phyloP scores from a whole-genome alignment of 2,329 filamentous ascomycete genomes.

The Pestalotiopsis sp. region DNA sequence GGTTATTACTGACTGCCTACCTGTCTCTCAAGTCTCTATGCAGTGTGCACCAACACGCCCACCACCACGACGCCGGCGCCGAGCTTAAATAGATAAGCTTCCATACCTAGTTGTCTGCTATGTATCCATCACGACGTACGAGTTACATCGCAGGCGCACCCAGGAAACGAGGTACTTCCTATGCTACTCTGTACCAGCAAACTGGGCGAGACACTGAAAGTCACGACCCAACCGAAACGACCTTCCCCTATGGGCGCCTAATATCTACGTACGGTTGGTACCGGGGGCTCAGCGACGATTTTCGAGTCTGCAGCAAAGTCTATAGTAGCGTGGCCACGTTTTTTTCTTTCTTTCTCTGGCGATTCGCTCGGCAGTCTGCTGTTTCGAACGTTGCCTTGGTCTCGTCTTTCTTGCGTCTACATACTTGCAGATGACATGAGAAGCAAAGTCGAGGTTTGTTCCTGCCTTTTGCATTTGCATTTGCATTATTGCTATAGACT shows the following conservation, averaged over 20 bases:
- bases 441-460: too few species aligned
- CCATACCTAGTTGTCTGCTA: too few species aligned
- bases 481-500: too few species aligned
- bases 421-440: too few species aligned
- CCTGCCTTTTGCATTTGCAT: too few species aligned
- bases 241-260: not conserved
- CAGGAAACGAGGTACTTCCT: not conserved
- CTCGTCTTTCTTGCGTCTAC: too few species aligned
- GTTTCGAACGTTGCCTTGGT: not conserved
- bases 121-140: not conserved
- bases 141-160: not conserved
- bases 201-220: not conserved
- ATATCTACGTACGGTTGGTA: too few species aligned
- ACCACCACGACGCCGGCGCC: slow-evolving; percentile 1
- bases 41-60: not conserved
- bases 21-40: not conserved
- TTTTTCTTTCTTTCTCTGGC: not conserved
- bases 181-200: not conserved
- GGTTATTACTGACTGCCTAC: not conserved
- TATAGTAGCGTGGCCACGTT: not conserved
- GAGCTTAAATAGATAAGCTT: slow-evolving; percentile 8
- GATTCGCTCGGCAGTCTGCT: not conserved
- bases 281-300: not conserved
- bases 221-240: not conserved
- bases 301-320: not conserved